phyloP scores from a whole-genome alignment of 345 rosid species.

The Hibiscus syriacus region DNA sequence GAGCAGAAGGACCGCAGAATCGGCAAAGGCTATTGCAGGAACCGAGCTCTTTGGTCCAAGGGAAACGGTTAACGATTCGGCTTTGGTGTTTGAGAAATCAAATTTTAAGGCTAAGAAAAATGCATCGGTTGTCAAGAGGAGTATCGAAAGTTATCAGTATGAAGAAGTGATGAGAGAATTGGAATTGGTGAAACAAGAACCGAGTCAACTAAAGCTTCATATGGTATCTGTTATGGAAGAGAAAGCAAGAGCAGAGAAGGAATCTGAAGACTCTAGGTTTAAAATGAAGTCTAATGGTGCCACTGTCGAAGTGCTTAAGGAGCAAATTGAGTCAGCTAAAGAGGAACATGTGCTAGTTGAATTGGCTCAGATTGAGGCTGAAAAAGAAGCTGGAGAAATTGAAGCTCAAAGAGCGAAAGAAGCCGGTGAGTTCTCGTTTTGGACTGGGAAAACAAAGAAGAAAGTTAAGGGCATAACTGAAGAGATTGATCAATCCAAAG shows the following conservation, averaged over 20 bases:
- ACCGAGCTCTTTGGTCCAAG: constrained; percentile 39
- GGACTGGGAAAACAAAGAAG: constrained; percentile 15
- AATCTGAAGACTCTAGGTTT: constrained; percentile 22
- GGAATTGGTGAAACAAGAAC: constrained; percentile 53
- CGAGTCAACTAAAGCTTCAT: constrained; percentile 68
- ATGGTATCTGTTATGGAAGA: constrained; percentile 47
- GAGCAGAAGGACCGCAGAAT: constrained; percentile 27
- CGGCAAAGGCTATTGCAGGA: constrained; percentile 33
- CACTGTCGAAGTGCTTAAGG: constrained; percentile 41
- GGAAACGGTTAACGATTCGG: constrained; percentile 36
- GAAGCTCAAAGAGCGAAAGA: constrained; percentile 43
- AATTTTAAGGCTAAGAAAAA: constrained; percentile 13
- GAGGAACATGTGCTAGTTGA: constrained; percentile 80
- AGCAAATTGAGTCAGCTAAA: constrained; percentile 55
- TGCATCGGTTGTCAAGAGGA: constrained; percentile 9
- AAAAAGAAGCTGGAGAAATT: constrained; percentile 50
- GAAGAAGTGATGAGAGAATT: constrained; percentile 41
- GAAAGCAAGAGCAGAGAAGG: constrained; percentile 50
- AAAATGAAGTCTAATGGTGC: constrained; percentile 22
- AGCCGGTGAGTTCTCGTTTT: constrained; percentile 23
- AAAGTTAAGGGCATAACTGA: constrained; percentile 19
- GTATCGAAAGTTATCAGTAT: constrained; percentile 18
- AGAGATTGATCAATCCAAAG: constrained; percentile 47
- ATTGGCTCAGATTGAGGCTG: constrained; percentile 71
- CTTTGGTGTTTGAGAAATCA: constrained; percentile 34